Evolutionary conservation across 1,284 basidiomycete genomes (phyloP).

Genomic region (Ceratobasidium sp.): DNA sequence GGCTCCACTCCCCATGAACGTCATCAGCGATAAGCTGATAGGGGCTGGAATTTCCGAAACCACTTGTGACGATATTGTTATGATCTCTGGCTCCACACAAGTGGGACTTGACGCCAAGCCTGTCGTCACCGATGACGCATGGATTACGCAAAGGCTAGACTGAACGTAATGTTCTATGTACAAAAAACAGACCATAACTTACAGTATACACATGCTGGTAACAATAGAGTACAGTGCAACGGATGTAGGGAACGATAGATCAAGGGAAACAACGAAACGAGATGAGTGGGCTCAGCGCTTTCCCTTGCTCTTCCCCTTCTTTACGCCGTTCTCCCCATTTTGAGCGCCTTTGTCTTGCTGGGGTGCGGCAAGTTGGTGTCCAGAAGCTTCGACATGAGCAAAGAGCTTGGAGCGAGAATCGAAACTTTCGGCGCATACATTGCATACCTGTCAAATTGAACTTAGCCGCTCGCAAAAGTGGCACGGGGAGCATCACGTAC

Average conservation of each 20-base stretch:
- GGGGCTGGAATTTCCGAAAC: background rate
- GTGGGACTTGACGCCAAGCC: slow-evolving; percentile 16
- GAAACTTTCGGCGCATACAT: slow-evolving; percentile 77
- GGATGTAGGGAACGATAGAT: background rate
- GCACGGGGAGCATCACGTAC: slow-evolving; percentile 19
- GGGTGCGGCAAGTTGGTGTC: slow-evolving; percentile 73
- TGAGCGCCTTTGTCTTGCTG: slow-evolving; percentile 29
- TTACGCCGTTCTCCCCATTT: slow-evolving; percentile 34
- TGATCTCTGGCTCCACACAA: slow-evolving; percentile 8
- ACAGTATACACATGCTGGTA: slow-evolving; percentile 28
- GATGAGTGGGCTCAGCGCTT: slow-evolving; percentile 24
- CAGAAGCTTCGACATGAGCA: slow-evolving; percentile 76
- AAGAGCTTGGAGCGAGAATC: slow-evolving; percentile 84
- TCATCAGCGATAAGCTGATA: slow-evolving; percentile 9
- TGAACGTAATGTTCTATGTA: background rate
- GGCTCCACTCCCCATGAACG: slow-evolving; percentile 16
- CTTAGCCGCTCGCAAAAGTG: background rate
- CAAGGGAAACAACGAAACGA: background rate
- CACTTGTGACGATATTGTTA: slow-evolving; percentile 1
- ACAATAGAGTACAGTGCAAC: slow-evolving; percentile 12
- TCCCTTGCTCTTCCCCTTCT: slow-evolving; percentile 48
- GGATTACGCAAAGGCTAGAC: background rate
- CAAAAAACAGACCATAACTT: slow-evolving; percentile 3
- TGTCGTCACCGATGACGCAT: too few species aligned
- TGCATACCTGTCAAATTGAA: slow-evolving; percentile 67